Conservation (phyloP, 306 rosid genomes). For the Heteromeles arbutifolia region DNA sequence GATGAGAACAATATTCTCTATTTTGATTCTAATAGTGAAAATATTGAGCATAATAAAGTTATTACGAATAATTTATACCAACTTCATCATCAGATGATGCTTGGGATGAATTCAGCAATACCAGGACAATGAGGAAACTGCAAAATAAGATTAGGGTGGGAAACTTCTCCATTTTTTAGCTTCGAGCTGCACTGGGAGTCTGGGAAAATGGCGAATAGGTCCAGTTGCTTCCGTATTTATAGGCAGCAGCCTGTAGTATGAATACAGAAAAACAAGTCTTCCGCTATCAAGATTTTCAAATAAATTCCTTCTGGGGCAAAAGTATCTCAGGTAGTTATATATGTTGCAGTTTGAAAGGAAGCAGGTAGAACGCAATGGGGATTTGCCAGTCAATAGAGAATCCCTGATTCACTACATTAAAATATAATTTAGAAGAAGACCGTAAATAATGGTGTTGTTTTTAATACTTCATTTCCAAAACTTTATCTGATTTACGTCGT, state of each 20-base stretch:
- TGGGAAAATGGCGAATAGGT: background rate
- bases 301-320: background rate
- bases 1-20: background rate
- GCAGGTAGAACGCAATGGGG: background rate
- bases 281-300: background rate
- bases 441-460: background rate
- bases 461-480: background rate
- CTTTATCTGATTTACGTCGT: background rate
- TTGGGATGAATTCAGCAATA: constrained; percentile 21
- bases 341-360: background rate
- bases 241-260: background rate
- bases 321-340: background rate
- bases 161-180: constrained; percentile 24
- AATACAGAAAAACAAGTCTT: background rate
- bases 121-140: constrained; percentile 23
- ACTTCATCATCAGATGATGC: constrained; percentile 11
- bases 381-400: background rate
- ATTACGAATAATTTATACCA: background rate
- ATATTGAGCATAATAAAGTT: background rate
- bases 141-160: constrained; percentile 11
- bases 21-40: background rate
- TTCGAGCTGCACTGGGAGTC: background rate
- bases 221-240: background rate
- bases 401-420: background rate
- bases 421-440: background rate